phyloP scores from a whole-genome alignment of 2,329 filamentous ascomycete genomes.

The Trichophyton simii region DNA sequence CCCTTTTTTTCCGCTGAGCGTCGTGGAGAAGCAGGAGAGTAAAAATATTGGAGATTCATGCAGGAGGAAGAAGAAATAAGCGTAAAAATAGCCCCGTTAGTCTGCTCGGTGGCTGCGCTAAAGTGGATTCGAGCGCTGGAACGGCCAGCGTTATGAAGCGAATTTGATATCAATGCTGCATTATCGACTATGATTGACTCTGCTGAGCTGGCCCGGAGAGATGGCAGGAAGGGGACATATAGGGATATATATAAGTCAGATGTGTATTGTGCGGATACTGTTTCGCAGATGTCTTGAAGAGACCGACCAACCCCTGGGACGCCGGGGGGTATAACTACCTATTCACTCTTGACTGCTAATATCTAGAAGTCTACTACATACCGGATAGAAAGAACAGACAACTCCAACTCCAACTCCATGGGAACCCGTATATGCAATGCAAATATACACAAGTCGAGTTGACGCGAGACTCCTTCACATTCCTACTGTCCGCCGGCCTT shows the following conservation, averaged over 20 bases:
- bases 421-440: not conserved
- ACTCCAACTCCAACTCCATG: not conserved
- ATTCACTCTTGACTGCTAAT: too few species aligned
- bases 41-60: not conserved
- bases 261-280: too few species aligned
- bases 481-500: constrained; percentile 27
- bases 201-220: not conserved
- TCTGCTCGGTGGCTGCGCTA: not conserved
- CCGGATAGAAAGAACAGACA: not conserved
- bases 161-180: not conserved
- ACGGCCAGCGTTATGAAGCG: too few species aligned
- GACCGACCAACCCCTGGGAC: too few species aligned
- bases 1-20: not conserved
- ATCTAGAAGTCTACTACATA: too few species aligned
- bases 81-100: not conserved
- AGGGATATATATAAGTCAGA: too few species aligned
- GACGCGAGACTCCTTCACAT: constrained; percentile 16
- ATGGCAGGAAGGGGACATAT: not conserved
- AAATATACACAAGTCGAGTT: not conserved
- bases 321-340: too few species aligned
- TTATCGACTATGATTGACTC: too few species aligned
- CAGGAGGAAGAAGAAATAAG: not conserved
- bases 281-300: too few species aligned
- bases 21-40: not conserved
- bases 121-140: not conserved